Conservation (phyloP, 73 alveolate species). For the Tetrahymena elliotti region DNA sequence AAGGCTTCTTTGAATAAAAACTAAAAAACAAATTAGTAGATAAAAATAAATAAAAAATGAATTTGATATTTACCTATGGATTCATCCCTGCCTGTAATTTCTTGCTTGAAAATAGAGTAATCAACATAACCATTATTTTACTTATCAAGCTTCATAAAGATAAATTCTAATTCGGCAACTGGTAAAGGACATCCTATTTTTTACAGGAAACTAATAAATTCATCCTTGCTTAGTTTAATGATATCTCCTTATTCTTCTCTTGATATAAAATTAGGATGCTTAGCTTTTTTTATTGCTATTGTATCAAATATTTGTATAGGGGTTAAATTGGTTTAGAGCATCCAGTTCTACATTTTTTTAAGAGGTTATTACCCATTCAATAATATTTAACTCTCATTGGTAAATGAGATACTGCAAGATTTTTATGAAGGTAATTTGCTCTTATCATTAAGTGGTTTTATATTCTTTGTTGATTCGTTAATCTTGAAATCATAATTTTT, state of each 20-base stretch:
- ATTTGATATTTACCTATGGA: neutral
- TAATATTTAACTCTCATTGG: neutral
- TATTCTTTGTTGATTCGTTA: neutral
- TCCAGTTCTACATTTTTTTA: neutral
- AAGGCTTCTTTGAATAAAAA: neutral
- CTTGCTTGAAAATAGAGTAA: neutral
- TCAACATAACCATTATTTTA: neutral
- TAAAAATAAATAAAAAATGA: neutral
- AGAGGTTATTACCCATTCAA: neutral
- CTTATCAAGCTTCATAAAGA: neutral
- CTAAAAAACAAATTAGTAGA: neutral
- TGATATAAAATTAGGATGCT: neutral
- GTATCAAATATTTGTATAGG: neutral
- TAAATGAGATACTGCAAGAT: neutral
- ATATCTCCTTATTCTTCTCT: neutral
- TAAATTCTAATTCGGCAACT: neutral
- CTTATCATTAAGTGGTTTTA: neutral
- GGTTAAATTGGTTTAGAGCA: neutral
- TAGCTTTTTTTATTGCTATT: neutral
- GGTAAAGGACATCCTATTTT: neutral
- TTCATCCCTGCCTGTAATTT: neutral
- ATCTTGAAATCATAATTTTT: neutral
- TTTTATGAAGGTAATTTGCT: neutral
- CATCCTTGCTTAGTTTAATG: neutral
- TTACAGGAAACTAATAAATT: neutral